These are phyloP conservation scores for Penicillium macrosclerotiorum DNA, from an alignment of 495 filamentous ascomycete genomes.

Conservation along the genomic window DNA sequence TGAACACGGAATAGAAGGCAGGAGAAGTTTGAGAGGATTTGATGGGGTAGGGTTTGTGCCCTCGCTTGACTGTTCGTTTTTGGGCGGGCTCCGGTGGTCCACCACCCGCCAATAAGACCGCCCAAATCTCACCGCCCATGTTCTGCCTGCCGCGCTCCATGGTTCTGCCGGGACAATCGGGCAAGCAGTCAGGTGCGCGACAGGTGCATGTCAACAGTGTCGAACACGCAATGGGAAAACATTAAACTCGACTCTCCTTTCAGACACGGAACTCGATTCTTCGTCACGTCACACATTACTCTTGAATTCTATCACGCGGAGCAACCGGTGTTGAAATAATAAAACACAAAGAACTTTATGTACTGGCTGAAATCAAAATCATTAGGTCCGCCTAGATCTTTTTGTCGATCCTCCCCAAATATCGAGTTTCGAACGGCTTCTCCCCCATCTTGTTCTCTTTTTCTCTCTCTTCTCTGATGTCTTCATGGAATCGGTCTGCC, in stretches of 20 bases:
- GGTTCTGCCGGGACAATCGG: conserved; percentile 14
- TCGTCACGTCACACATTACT: conserved; percentile 17
- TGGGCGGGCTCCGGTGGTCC: conserved; percentile 9
- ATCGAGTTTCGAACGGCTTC: not conserved
- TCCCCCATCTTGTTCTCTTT: not conserved
- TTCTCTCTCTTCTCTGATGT: no score
- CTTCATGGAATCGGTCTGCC: conserved; percentile 9
- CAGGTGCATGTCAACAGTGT: conserved; percentile 16
- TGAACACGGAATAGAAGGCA: conserved; percentile 34
- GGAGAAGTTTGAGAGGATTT: conserved; percentile 43
- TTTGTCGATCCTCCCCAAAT: not conserved
- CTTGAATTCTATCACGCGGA: conserved; percentile 16
- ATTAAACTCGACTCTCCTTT: no score
- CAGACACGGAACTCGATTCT: no score
- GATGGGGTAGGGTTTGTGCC: conserved; percentile 42
- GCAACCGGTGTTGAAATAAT: conserved; percentile 6
- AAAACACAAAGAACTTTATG: no score
- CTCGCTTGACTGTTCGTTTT: conserved; percentile 40
- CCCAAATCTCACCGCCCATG: not conserved
- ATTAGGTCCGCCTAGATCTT: conserved; percentile 12
- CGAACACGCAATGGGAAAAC: not conserved
- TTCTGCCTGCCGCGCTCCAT: not conserved
- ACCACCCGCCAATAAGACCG: conserved; percentile 28
- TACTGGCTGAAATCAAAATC: conserved; percentile 20
- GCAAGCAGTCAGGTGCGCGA: conserved; percentile 25